Base-by-base conservation (phyloP, 2,329 filamentous ascomycete species). In the Trichocomaceae sp. region DNA sequence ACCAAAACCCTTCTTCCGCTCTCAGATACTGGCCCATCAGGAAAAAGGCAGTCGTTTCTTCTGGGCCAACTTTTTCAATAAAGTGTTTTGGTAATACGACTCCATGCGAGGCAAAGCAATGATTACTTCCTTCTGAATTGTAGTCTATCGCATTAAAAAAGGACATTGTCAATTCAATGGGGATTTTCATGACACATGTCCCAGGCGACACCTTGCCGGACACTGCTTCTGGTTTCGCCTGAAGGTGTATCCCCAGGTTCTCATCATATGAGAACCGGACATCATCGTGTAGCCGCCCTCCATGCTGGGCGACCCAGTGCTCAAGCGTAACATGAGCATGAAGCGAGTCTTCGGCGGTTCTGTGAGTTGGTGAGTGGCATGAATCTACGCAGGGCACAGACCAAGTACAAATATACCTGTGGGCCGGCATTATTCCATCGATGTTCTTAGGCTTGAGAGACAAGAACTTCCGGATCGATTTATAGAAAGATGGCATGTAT, bases 1-100 rank as follows among this genome's bases (percentile, higher is more conserved):
- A 77, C 87, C 87, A 90, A 60, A 81, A 82, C 0, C 86, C 87
- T 1, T 76, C 63, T 1, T 69, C 54, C 1, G 79, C 80, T 2
- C 78, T 69, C 31, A 89, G 73, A 63, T 83, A 84, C 66, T 90
- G 82, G 58, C 84, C 81, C 64, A 87, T 77, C 5, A 90, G 75
- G 59, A 87, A 85, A 69, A 89, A 86, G 3, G 84, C 79, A 8
- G 82, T 79, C 48, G 84, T 70, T 55, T 87, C 81, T 60, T 87
- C 80, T 0, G 82, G 77, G 1, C 79, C 78, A 1, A 77, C 68
- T 4, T 64, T 62, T 1, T 73, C 61, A 47, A 86, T 67, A 60
- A 87, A 83, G 1, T 64, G 63, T 0, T 60, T 48, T 0, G 81
- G 77, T 47, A 87, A 80, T 5, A 61, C 56, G 13, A 73, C 58